phyloP scores from a whole-genome alignment of 305 asterid genomes.

The Fraxinus floribunda region DNA sequence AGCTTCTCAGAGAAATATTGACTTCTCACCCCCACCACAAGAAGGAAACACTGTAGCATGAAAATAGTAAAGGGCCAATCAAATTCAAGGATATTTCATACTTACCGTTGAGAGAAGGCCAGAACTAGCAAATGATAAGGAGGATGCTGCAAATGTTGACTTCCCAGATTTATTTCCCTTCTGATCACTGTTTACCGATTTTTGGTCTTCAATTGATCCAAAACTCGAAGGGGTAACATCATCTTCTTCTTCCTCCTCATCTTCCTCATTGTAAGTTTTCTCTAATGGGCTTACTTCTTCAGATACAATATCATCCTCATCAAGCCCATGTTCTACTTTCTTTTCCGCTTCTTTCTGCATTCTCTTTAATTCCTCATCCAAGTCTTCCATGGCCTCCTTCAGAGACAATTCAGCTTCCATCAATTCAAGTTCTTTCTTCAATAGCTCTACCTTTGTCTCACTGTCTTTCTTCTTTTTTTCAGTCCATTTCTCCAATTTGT shows the following conservation, averaged over 20 bases:
- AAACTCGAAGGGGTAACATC: conserved; percentile 65
- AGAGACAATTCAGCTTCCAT: conserved; percentile 69
- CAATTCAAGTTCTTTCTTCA: conserved; percentile 58
- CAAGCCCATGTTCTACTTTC: conserved; percentile 48
- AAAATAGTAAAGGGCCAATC: neutral
- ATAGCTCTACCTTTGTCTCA: conserved; percentile 44
- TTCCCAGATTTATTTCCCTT: conserved; percentile 50
- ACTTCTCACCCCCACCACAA: neutral
- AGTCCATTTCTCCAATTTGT: conserved; percentile 53
- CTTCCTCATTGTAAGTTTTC: conserved; percentile 41
- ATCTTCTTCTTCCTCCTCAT: conserved; percentile 56
- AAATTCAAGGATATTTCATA: conserved; percentile 17
- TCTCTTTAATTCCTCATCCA: conserved; percentile 61
- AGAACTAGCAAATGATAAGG: conserved; percentile 52
- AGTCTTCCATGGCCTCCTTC: conserved; percentile 71
- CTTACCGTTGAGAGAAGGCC: conserved; percentile 57
- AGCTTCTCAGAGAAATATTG: neutral
- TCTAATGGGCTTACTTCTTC: conserved; percentile 36
- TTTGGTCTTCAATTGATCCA: conserved; percentile 59
- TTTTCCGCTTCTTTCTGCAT: conserved; percentile 78
- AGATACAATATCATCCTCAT: conserved; percentile 40
- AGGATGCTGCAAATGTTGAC: conserved; percentile 71
- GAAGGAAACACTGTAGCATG: neutral
- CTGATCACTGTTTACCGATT: conserved; percentile 33
- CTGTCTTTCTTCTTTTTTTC: conserved; percentile 60